Percentiles rank a stretch among this genome's conserved stretches.
phyloP scores from a whole-genome alignment of 2,329 filamentous ascomycete genomes.

The Colletotrichum spaethianum region DNA sequence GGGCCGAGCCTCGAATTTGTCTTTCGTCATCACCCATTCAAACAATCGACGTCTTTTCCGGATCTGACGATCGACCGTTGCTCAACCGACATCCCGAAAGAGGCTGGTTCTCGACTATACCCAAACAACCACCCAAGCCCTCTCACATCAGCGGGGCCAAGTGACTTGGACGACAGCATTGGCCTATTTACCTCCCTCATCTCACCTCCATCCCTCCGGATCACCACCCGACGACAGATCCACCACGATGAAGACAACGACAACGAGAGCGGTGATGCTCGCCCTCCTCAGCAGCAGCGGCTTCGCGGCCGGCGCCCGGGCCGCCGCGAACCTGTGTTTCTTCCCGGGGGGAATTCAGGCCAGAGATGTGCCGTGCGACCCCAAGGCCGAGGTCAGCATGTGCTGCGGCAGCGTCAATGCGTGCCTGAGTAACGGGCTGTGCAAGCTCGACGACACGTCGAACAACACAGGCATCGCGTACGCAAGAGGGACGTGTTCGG shows the following conservation, averaged over 20 bases:
- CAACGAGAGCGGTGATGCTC: conserved; percentile 20
- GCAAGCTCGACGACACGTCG: conserved; percentile 33
- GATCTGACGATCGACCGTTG: not conserved
- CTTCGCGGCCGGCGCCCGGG: not conserved
- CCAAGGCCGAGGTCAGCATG: conserved; percentile 38
- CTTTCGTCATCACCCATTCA: not conserved
- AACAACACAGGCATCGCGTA: conserved; percentile 36
- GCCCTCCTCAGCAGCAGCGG: conserved; percentile 19
- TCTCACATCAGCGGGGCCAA: not conserved
- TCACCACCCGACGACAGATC: not conserved
- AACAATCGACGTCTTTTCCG: not conserved
- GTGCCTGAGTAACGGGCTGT: conserved; percentile 37
- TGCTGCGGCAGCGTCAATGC: conserved; percentile 36
- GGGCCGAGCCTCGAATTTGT: conserved; percentile 14
- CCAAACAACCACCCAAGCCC: not conserved
- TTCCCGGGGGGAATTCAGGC: conserved; percentile 38
- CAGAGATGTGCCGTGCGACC: conserved; percentile 37
- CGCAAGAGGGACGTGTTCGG: conserved; percentile 35
- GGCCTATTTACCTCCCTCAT: not conserved
- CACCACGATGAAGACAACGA: conserved; percentile 14
- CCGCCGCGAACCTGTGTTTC: conserved; percentile 36
- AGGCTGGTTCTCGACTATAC: conserved; percentile 35
- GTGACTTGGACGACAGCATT: not conserved
- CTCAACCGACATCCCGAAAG: not conserved
- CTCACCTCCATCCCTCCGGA: not conserved